phyloP scores from a whole-genome alignment of 257 asterid genomes.

The Linderniella brevidens region DNA sequence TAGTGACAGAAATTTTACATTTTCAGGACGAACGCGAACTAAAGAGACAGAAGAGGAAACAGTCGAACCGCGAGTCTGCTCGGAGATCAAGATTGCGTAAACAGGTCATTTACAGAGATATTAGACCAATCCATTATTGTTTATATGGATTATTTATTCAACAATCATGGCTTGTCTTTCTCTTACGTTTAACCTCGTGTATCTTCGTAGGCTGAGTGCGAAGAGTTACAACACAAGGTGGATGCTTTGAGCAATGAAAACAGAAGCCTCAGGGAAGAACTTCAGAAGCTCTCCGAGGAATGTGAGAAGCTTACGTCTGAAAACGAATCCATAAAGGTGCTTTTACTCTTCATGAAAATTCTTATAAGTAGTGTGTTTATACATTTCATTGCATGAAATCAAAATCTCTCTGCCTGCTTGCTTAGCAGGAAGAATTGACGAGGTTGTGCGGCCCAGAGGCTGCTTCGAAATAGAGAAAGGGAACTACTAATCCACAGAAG shows the following conservation, averaged over 20 bases:
- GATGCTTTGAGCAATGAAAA: constrained; percentile 40
- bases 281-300: constrained; percentile 45
- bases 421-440: constrained; percentile 48
- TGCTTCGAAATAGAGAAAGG: constrained; percentile 33
- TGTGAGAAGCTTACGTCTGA: constrained; percentile 52
- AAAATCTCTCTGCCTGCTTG: too few species aligned
- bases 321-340: constrained; percentile 15
- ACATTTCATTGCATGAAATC: too few species aligned
- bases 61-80: constrained; percentile 96
- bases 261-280: constrained; percentile 32
- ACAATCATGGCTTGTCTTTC: neutral
- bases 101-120: constrained; percentile 34
- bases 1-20: constrained; percentile 5
- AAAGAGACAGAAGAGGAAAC: constrained; percentile 90
- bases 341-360: too few species aligned
- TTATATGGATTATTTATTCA: neutral
- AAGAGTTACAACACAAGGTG: constrained; percentile 50
- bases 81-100: constrained; percentile 92
- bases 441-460: constrained; percentile 47
- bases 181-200: neutral
- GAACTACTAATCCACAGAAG: constrained; percentile 15
- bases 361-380: too few species aligned
- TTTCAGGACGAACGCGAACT: constrained; percentile 84
- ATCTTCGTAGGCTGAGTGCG: constrained; percentile 54
- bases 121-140: neutral